Percentiles rank a stretch among this genome's conserved stretches.
phyloP scores from a whole-genome alignment of 106 monocot genomes.

The Ottelia alismoides region DNA sequence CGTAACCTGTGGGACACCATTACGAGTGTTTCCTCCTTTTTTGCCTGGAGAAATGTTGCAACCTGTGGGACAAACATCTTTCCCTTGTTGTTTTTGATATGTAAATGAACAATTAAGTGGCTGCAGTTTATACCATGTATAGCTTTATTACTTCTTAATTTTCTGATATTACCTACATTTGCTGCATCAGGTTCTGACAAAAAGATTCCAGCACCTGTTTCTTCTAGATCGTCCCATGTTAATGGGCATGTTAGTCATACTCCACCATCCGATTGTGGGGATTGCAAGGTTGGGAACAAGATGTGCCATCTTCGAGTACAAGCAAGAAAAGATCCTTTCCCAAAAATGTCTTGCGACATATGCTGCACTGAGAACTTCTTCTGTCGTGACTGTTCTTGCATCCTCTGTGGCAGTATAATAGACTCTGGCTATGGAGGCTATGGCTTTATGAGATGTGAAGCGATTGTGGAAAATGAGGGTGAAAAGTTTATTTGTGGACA shows the following conservation, averaged over 20 bases:
- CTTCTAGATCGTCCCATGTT: neutral
- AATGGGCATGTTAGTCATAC: slow-evolving; percentile 9
- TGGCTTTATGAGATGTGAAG: slow-evolving; percentile 57
- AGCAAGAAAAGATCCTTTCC: slow-evolving; percentile 2
- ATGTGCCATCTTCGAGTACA: slow-evolving; percentile 22
- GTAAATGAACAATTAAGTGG: too few relatives aligned
- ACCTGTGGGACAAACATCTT: too few relatives aligned
- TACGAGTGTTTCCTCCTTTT: too few relatives aligned
- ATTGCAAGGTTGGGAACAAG: slow-evolving; percentile 63
- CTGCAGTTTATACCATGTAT: too few relatives aligned
- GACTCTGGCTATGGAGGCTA: slow-evolving; percentile 38
- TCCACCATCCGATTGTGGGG: slow-evolving; percentile 3
- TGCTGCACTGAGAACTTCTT: slow-evolving; percentile 65
- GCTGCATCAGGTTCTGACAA: too few relatives aligned
- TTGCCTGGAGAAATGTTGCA: too few relatives aligned
- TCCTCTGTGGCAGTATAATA: slow-evolving; percentile 44
- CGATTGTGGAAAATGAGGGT: slow-evolving; percentile 14
- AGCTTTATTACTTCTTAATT: too few relatives aligned
- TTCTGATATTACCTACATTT: too few relatives aligned
- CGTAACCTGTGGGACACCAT: too few relatives aligned
- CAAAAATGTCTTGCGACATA: slow-evolving; percentile 46
- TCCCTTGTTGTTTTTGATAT: too few relatives aligned
- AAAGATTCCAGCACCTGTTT: too few relatives aligned
- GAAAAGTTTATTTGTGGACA: slow-evolving; percentile 54
- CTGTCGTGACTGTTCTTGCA: slow-evolving; percentile 75